Percentiles rank a stretch among this genome's conserved stretches.
These are phyloP conservation scores for Saccharomyces hybrid DNA, from an alignment of 1,139 yeast species.

Conservation along the genomic window DNA sequence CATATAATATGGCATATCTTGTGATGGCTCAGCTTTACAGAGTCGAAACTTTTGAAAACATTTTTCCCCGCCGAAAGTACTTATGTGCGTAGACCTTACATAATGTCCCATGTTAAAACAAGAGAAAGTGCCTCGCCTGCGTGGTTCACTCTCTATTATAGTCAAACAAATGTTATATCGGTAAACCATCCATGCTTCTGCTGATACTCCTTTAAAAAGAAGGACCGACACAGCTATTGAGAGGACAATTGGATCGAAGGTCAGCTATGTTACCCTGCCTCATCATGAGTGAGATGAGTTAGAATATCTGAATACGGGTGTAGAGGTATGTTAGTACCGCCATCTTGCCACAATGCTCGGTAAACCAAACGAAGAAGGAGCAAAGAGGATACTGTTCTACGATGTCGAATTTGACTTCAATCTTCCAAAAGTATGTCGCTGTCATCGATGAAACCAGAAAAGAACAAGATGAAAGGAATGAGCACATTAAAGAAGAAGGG, in stretches of 20 bases:
- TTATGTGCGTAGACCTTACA: background rate
- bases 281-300: background rate
- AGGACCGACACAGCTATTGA: too few species aligned
- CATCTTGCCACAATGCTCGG: background rate
- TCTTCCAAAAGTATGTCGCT: slow-evolving; percentile 43
- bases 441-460: slow-evolving; percentile 34
- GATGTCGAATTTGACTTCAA: slow-evolving; percentile 50
- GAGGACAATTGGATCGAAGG: background rate
- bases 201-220: background rate
- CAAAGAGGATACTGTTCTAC: slow-evolving; percentile 5
- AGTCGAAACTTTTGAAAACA: background rate
- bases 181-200: background rate
- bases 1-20: background rate
- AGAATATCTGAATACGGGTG: background rate
- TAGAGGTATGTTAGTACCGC: background rate
- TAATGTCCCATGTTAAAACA: background rate
- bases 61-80: background rate
- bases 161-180: background rate
- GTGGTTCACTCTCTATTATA: background rate
- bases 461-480: slow-evolving; percentile 16
- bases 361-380: background rate
- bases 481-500: slow-evolving; percentile 28
- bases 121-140: background rate
- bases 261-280: background rate
- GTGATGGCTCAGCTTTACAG: background rate